These are phyloP conservation scores for Ricinus communis DNA, from an alignment of 345 rosid genomes.

Conservation along the genomic window DNA sequence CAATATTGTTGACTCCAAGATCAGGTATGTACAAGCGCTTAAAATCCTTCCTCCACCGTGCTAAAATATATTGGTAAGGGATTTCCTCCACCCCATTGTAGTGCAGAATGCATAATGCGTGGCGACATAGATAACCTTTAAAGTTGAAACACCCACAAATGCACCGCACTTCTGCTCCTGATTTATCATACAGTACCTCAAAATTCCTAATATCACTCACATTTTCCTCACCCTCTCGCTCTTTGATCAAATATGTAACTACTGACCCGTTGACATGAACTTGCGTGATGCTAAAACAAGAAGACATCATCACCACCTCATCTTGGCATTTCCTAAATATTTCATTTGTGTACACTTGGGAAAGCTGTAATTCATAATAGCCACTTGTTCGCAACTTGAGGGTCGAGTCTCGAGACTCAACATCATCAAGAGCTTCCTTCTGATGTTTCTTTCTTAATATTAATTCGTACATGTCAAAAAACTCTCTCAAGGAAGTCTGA, in stretches of 20 bases:
- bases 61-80: constrained; percentile 23
- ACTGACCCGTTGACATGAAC: constrained; percentile 60
- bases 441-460: constrained; percentile 68
- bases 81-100: constrained; percentile 30
- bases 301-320: constrained; percentile 85
- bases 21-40: constrained; percentile 27
- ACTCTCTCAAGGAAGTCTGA: constrained; percentile 84
- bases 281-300: constrained; percentile 79
- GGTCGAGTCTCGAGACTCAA: constrained; percentile 52
- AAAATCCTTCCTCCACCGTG: constrained; percentile 35
- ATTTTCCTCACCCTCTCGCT: constrained; percentile 58
- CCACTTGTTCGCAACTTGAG: constrained; percentile 61
- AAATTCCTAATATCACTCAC: constrained; percentile 58
- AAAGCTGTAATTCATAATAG: constrained; percentile 78
- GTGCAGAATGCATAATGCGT: constrained; percentile 52
- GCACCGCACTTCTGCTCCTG: constrained; percentile 75
- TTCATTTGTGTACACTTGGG: constrained; percentile 60
- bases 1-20: constrained; percentile 23
- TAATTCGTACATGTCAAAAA: constrained; percentile 78
- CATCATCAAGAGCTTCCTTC: constrained; percentile 65
- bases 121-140: constrained; percentile 82
- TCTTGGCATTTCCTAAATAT: constrained; percentile 72
- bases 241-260: constrained; percentile 72
- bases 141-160: constrained; percentile 82
- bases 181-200: constrained; percentile 73